Evolutionary conservation across 192 early-diverging fungal genomes (phyloP), one percentile per base, ranked within the genome.

Genomic region (Funneliformis geosporum): DNA sequence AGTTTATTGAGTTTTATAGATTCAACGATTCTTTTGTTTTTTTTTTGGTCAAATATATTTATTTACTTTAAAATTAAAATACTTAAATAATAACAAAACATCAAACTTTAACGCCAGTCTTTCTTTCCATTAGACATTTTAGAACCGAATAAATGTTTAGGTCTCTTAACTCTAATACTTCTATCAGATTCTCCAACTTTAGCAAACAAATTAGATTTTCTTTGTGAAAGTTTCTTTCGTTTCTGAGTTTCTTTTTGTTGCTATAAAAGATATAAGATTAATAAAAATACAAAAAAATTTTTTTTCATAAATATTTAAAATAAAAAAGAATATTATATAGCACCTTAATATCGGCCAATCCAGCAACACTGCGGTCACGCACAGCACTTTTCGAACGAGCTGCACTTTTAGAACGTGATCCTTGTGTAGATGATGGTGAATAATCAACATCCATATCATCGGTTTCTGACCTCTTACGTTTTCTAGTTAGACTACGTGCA

Each of bases 131-230:
- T 90, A 64, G 88, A 88, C 77, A 94, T 90, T 89, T 99, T 99
- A 79, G 95, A 95, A 28, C 93, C 85, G 83, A 97, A 98, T 91
- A 99, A 89, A 84, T 99, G 98, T 88, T 97, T 98, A 64, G 98
- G 98, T 93, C 93, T 95, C 89, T 98, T 97, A 77, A 89, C 91
- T 71, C 86, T 83, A 76, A 99, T 96, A n/a, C 84, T 85, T 82
- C 98, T 90, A 84, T 99, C 98, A n/a, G 95, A 86, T 85, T 99
- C 98, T 80, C 97, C 96, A 38, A 89, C 88, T 69, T 90, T 90
- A 66, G 94, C 97, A 78, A 91, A 87, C 78, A 90, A 83, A 85
- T 95, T 96, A 79, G 89, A 84, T 67, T 87, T 87, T 74, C 92
- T 91, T 81, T 97, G 92, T 12, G 89, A 84, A 76, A 92, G 83